Evolutionary conservation across 805 yeast genomes (phyloP).

Genomic region (Yarrowia phangngaensis): DNA sequence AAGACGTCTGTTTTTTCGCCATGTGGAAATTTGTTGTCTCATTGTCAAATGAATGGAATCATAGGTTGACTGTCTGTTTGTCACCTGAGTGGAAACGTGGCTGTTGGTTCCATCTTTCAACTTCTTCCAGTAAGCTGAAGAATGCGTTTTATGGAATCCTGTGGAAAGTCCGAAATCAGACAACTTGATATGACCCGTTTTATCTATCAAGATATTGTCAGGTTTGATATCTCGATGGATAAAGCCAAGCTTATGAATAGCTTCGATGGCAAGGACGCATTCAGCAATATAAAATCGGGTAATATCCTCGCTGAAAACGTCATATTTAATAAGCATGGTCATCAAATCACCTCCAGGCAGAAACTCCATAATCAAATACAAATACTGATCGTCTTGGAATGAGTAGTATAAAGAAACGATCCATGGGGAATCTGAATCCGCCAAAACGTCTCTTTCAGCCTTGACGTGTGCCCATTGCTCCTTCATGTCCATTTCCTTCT

Average conservation of each 20-base stretch:
- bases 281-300: slow-evolving; percentile 89
- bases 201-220: slow-evolving; percentile 86
- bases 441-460: slow-evolving; percentile 93
- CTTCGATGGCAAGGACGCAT: slow-evolving; percentile 91
- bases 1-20: slow-evolving; percentile 86
- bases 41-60: slow-evolving; percentile 94
- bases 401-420: slow-evolving; percentile 79
- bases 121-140: slow-evolving; percentile 78
- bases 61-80: slow-evolving; percentile 33
- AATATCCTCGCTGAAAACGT: slow-evolving; percentile 87
- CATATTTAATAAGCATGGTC: slow-evolving; percentile 96
- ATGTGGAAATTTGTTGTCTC: slow-evolving; percentile 92
- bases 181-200: slow-evolving; percentile 63
- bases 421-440: slow-evolving; percentile 86
- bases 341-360: slow-evolving; percentile 78
- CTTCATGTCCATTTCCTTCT: slow-evolving; percentile 89
- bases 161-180: slow-evolving; percentile 80
- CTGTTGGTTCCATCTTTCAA: slow-evolving; percentile 51
- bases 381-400: slow-evolving; percentile 71
- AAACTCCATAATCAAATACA: slow-evolving; percentile 72
- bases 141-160: slow-evolving; percentile 93
- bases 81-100: slow-evolving; percentile 31
- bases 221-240: slow-evolving; percentile 98
- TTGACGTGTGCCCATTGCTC: slow-evolving; percentile 94
- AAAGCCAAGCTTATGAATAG: slow-evolving; percentile 86